Evolutionary conservation across 2,329 filamentous ascomycete genomes (phyloP), one percentile per base, ranked within the genome.

Genomic region (Trichoderma sp.): DNA sequence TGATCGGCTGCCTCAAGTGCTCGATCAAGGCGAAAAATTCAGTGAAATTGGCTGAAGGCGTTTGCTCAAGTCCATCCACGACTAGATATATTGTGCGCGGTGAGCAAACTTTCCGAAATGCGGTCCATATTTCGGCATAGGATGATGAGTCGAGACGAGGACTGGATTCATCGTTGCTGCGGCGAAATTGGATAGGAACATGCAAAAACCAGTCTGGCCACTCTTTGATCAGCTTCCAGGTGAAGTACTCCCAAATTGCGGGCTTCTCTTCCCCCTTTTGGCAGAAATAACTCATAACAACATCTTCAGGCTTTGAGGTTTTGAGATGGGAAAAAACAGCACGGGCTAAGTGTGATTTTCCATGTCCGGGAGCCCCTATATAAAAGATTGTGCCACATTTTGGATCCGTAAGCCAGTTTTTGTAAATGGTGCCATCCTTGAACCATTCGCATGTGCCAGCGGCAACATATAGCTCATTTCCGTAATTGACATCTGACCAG

Each of bases 311-410:
- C 6, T 71, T 56, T 3, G 70, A 64, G 4, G 51, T 62, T 12
- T 61, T 56, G 15, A 78, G 70, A 58, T 77, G 73, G 11, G 73
- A 71, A 6, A 68, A 65, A 26, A 77, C 61, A 2, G 74, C 73
- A 30, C 74, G 75, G 47, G 76, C 76, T 12, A 76, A 51, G 11
- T 77, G 71, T 3, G 76, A 74, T 63, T 78, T 78, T 3, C 76
- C 76, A 15, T 68, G 71, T 1, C 75, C 76, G 1, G 75, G 63
- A 1, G 28, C 43, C 3, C 75, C 76, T 5, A 66, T 32, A 8
- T 76, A 72, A 11, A 74, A 73, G 1, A 77, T 39, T 2, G 72
- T 73, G 3, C 68, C 72, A 8, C 73, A 71, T 1, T 26, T 56
- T 11, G 63, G 62, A 26, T 73, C 73, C 4, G 70, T 70, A 24